phyloP scores from a whole-genome alignment of 2,329 filamentous ascomycete species.

The Hypoxylon sp. region DNA sequence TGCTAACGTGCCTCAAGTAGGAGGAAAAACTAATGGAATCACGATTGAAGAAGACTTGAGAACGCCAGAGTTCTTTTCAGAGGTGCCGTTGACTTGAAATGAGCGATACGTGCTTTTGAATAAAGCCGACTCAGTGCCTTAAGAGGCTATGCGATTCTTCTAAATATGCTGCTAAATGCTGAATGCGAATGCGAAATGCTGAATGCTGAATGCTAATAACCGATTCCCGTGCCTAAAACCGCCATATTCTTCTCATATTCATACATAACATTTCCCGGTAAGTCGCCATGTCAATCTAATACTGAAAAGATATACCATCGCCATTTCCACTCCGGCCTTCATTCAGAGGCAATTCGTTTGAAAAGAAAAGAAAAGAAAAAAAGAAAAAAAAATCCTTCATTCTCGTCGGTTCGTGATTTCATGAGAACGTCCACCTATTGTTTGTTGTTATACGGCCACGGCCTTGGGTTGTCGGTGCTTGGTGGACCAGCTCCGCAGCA shows the following conservation, averaged over 20 bases:
- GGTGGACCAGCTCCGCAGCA: conserved; percentile 32
- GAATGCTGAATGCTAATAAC: conserved; percentile 16
- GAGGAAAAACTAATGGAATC: conserved; percentile 6
- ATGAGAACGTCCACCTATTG: neutral
- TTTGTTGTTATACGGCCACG: conserved; percentile 18
- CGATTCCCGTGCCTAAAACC: neutral
- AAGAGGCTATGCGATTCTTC: conserved; percentile 12
- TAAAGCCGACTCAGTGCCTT: neutral
- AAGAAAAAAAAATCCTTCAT: neutral
- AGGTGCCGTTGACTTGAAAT: neutral
- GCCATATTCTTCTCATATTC: conserved; percentile 10
- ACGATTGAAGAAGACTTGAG: neutral
- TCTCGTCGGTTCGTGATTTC: neutral
- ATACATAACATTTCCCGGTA: conserved; percentile 15
- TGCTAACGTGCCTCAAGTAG: neutral
- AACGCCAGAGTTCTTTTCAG: neutral
- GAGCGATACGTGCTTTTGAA: neutral
- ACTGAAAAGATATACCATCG: conserved; percentile 5
- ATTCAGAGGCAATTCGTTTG: neutral
- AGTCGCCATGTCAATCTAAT: conserved; percentile 23
- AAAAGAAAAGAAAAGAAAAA: neutral
- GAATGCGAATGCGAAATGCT: conserved; percentile 11
- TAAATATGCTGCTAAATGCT: conserved; percentile 13
- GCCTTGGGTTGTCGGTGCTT: conserved; percentile 30
- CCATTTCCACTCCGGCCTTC: neutral